Evolutionary conservation across 163 green algal genomes (phyloP).

Genomic region (Coccomyxa subellipsoidea): DNA sequence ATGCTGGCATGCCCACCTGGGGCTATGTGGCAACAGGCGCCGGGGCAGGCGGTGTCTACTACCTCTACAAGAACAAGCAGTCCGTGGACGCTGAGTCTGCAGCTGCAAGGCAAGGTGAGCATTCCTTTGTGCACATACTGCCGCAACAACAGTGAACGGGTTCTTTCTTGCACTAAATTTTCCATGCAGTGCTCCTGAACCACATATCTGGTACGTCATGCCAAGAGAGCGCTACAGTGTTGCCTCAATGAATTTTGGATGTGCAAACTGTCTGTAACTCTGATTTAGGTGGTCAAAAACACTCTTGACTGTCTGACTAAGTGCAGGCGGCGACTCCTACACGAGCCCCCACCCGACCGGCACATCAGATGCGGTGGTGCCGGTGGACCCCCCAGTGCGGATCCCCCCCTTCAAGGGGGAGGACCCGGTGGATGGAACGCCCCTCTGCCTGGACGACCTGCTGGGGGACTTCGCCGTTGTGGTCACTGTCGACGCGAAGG

Average conservation of each 20-base stretch:
- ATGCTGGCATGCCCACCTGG: not conserved
- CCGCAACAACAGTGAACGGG: too few relatives aligned
- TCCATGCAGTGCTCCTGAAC: too few relatives aligned
- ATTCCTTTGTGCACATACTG: too few relatives aligned
- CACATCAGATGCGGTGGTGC: not conserved
- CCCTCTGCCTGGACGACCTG: not conserved
- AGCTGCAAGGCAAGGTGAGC: not conserved
- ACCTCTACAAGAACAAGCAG: not conserved
- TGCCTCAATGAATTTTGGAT: too few relatives aligned
- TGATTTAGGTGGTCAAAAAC: too few relatives aligned
- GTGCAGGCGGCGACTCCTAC: not conserved
- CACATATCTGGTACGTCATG: too few relatives aligned
- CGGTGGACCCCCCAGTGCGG: not conserved
- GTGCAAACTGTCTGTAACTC: too few relatives aligned
- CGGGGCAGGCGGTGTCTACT: not conserved
- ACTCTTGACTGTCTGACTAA: too few relatives aligned
- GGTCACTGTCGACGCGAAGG: not conserved
- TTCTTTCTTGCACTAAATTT: too few relatives aligned
- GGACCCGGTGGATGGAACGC: not conserved
- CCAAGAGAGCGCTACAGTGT: too few relatives aligned
- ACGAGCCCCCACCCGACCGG: not conserved
- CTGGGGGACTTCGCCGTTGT: not conserved
- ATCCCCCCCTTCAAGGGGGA: not conserved
- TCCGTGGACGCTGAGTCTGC: not conserved
- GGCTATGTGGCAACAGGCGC: not conserved